These are phyloP conservation scores for Hibiscus tridactylites DNA, from an alignment of 345 rosid species.

Conservation along the genomic window DNA sequence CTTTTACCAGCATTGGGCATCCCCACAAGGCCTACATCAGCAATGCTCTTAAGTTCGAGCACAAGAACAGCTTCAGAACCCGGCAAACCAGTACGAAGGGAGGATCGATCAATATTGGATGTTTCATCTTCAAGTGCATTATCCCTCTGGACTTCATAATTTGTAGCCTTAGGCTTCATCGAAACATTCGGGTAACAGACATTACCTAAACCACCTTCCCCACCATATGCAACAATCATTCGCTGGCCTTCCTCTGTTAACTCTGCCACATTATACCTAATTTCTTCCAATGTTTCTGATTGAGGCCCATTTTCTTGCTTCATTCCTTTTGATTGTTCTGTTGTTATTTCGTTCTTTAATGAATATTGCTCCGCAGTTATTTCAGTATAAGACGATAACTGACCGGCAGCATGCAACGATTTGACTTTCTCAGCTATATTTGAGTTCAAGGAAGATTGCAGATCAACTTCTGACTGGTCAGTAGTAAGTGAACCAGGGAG, in stretches of 20 bases:
- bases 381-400: conserved; percentile 9
- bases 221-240: conserved; percentile 64
- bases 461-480: conserved; percentile 22
- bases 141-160: conserved; percentile 7
- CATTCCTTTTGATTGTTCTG: conserved; percentile 10
- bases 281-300: conserved; percentile 24
- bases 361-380: conserved; percentile 5
- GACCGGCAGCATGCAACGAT: not conserved
- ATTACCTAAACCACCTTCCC: conserved; percentile 84
- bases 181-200: conserved; percentile 32
- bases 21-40: conserved; percentile 96
- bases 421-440: conserved; percentile 18
- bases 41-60: conserved; percentile 86
- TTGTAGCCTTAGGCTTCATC: conserved; percentile 29
- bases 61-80: conserved; percentile 61
- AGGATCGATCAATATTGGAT: conserved; percentile 21
- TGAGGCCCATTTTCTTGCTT: conserved; percentile 19
- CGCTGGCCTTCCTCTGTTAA: conserved; percentile 63
- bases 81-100: conserved; percentile 42
- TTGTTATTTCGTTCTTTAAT: not conserved
- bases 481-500: conserved; percentile 63
- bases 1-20: conserved; percentile 98
- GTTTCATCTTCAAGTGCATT: conserved; percentile 18
- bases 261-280: conserved; percentile 62
- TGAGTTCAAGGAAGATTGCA: conserved; percentile 14